Evolutionary conservation across 306 rosid genomes (phyloP).

Genomic region (Chamaecrista fasciculata): DNA sequence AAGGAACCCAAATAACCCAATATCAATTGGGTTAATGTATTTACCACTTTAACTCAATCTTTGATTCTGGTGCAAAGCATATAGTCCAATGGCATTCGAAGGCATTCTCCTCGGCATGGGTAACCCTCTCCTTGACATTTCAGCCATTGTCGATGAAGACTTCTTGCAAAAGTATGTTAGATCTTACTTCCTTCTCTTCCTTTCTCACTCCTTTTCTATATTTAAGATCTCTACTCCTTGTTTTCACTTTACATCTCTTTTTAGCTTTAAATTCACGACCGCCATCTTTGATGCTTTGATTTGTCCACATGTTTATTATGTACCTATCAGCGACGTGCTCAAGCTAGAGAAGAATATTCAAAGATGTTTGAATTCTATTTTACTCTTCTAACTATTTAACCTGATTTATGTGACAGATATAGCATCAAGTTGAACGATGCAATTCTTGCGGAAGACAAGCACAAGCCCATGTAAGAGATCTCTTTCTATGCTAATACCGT

Average conservation of each 20-base stretch:
- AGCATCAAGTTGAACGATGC: slow-evolving; percentile 75
- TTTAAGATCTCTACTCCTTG: background rate
- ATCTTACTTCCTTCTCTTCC: background rate
- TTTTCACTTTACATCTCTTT: too few relatives aligned
- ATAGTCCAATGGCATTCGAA: slow-evolving; percentile 64
- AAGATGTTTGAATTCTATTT: slow-evolving; percentile 12
- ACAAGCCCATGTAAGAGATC: slow-evolving; percentile 69
- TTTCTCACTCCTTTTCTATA: background rate
- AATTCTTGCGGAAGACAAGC: slow-evolving; percentile 90
- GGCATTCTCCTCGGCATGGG: slow-evolving; percentile 85
- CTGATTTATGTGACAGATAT: slow-evolving; percentile 45
- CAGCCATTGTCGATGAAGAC: slow-evolving; percentile 66
- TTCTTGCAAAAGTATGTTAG: slow-evolving; percentile 58
- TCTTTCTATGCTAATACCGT: background rate
- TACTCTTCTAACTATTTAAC: background rate
- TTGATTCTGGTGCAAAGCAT: too few relatives aligned
- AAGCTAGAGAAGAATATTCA: slow-evolving; percentile 7
- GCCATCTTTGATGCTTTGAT: background rate
- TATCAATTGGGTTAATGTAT: too few relatives aligned
- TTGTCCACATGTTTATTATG: too few relatives aligned
- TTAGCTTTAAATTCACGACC: too few relatives aligned
- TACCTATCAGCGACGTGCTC: background rate
- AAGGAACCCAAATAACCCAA: too few relatives aligned
- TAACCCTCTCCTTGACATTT: slow-evolving; percentile 87
- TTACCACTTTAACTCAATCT: too few relatives aligned